phyloP scores from a whole-genome alignment of 257 asterid species.

The Rehmannia glutinosa region DNA sequence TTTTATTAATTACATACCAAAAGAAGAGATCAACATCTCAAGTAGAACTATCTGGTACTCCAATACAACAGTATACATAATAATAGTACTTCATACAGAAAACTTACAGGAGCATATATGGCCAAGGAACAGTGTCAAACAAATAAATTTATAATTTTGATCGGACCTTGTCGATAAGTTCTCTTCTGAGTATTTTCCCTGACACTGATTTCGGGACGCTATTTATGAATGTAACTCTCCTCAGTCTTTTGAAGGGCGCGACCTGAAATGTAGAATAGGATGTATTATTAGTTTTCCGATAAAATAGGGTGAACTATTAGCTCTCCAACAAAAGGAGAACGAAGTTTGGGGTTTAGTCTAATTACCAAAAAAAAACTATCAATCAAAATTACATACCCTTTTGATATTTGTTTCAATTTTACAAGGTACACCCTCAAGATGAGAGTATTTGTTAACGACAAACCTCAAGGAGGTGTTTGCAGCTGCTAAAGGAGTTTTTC shows the following conservation, averaged over 20 bases:
- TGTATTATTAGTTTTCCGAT: too few relatives aligned
- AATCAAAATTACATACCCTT: too few relatives aligned
- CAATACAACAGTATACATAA: background rate
- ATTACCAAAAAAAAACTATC: too few relatives aligned
- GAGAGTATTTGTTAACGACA: too few relatives aligned
- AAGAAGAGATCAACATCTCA: background rate
- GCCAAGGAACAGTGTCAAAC: too few relatives aligned
- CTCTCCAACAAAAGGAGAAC: background rate
- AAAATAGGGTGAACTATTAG: background rate
- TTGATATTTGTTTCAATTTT: too few relatives aligned
- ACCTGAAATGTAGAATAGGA: slow-evolving; percentile 72
- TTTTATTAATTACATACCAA: background rate
- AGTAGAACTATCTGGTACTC: background rate
- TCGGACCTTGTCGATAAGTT: slow-evolving; percentile 69
- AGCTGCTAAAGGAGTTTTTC: too few relatives aligned
- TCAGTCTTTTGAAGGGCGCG: slow-evolving; percentile 74
- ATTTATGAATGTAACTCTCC: slow-evolving; percentile 62
- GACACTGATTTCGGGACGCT: slow-evolving; percentile 86
- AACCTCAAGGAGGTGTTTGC: too few relatives aligned
- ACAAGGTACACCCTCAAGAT: too few relatives aligned
- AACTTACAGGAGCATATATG: background rate
- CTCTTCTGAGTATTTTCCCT: slow-evolving; percentile 87
- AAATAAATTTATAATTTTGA: slow-evolving; percentile 38
- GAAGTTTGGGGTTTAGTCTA: too few relatives aligned
- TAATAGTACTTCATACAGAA: too few relatives aligned